Percentiles rank a stretch among this genome's conserved stretches.
Evolutionary conservation across 331 rosid species (phyloP).

Genomic region (Dryas integrifolia): DNA sequence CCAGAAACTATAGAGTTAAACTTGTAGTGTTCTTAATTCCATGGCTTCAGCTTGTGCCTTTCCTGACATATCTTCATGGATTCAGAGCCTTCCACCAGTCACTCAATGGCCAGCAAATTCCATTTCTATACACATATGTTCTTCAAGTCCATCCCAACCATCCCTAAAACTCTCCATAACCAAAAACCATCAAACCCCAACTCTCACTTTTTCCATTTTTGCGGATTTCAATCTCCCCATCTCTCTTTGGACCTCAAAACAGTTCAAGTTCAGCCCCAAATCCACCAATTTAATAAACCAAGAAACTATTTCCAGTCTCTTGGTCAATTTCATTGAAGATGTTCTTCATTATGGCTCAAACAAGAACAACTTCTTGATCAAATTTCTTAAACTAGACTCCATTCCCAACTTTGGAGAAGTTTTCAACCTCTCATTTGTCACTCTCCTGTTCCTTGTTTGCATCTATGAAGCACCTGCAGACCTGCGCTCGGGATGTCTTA

Average conservation of each 20-base stretch:
- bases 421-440: constrained; percentile 60
- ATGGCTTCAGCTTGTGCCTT: constrained; percentile 54
- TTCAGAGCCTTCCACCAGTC: constrained; percentile 69
- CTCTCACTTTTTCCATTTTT: constrained; percentile 38
- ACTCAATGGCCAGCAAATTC: constrained; percentile 55
- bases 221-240: constrained; percentile 55
- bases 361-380: constrained; percentile 35
- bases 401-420: constrained; percentile 43
- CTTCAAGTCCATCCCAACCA: constrained; percentile 57
- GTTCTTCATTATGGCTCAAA: constrained; percentile 64
- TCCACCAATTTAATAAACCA: constrained; percentile 34
- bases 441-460: constrained; percentile 67
- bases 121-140: constrained; percentile 44
- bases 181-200: constrained; percentile 36
- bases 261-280: constrained; percentile 41
- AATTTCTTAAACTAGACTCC: constrained; percentile 44
- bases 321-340: constrained; percentile 51
- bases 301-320: constrained; percentile 48
- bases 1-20: neutral
- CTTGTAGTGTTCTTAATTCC: neutral
- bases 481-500: constrained; percentile 50
- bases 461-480: constrained; percentile 68
- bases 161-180: constrained; percentile 50
- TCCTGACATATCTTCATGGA: constrained; percentile 71
- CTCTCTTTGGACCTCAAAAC: constrained; percentile 78